phyloP scores from a whole-genome alignment of 768 basidiomycete species.

The Botryobasidium botryosum region DNA sequence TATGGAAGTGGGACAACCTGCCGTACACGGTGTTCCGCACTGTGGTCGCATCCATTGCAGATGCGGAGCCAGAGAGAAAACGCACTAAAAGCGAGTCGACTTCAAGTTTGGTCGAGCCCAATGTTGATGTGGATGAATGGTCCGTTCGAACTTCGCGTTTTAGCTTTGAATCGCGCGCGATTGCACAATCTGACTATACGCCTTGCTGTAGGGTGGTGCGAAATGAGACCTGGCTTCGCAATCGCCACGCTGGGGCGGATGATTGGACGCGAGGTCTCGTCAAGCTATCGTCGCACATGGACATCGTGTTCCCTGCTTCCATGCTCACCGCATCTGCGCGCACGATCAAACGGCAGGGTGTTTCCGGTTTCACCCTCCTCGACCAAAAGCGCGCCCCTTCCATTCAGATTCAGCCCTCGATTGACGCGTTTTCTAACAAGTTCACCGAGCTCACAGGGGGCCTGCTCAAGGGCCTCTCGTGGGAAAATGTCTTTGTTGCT shows the following conservation, averaged over 20 bases:
- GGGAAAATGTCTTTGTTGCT: slow-evolving; percentile 11
- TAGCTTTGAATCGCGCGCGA: too few relatives aligned
- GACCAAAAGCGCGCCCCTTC: slow-evolving; percentile 3
- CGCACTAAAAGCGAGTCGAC: too few relatives aligned
- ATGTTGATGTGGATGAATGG: too few relatives aligned
- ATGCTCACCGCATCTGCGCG: neutral
- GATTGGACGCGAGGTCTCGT: slow-evolving; percentile 6
- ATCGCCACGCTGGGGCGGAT: neutral
- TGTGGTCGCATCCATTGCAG: too few relatives aligned
- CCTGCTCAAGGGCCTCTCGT: slow-evolving; percentile 8
- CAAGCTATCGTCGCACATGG: neutral
- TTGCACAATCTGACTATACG: too few relatives aligned
- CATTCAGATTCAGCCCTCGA: slow-evolving; percentile 5
- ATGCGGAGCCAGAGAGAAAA: too few relatives aligned
- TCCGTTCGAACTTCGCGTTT: too few relatives aligned
- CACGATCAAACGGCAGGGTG: neutral
- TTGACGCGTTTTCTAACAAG: neutral
- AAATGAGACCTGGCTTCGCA: too few relatives aligned
- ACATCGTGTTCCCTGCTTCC: neutral
- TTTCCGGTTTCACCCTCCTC: slow-evolving; percentile 3
- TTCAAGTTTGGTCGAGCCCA: too few relatives aligned
- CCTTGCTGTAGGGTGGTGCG: too few relatives aligned
- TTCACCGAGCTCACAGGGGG: slow-evolving; percentile 6
- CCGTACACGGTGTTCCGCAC: too few relatives aligned
- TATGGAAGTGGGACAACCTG: neutral